Evolutionary conservation across 495 filamentous ascomycete species (phyloP).

Genomic region (Bathelium albidoporum): DNA sequence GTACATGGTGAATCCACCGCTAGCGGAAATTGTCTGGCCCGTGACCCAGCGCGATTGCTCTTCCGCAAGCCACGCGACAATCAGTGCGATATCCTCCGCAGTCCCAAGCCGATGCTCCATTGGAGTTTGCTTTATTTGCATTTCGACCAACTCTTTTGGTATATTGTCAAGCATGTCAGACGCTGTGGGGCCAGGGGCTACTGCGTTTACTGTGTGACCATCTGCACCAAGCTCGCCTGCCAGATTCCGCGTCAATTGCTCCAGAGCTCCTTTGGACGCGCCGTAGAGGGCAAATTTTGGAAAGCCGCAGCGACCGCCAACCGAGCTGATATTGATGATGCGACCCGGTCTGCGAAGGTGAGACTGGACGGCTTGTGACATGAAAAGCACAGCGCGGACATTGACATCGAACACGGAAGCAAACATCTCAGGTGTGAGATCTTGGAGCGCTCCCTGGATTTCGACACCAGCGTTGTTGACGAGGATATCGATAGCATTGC

Average conservation of each 20-base stretch:
- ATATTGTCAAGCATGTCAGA: slow-evolving; percentile 34
- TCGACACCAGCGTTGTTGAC: slow-evolving; percentile 30
- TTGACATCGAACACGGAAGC: slow-evolving; percentile 34
- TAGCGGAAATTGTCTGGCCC: slow-evolving; percentile 28
- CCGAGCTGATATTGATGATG: slow-evolving; percentile 46
- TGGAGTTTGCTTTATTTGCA: slow-evolving; percentile 34
- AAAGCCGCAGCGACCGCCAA: slow-evolving; percentile 36
- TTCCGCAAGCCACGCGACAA: slow-evolving; percentile 28
- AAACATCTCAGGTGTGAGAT: slow-evolving; percentile 31
- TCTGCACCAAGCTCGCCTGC: slow-evolving; percentile 36
- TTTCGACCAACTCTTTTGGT: slow-evolving; percentile 26
- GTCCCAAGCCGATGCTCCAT: slow-evolving; percentile 25
- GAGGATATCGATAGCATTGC: slow-evolving; percentile 28
- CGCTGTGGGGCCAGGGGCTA: slow-evolving; percentile 34
- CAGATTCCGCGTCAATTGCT: slow-evolving; percentile 35
- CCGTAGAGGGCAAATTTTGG: slow-evolving; percentile 30
- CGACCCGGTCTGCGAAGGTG: slow-evolving; percentile 38
- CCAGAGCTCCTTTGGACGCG: slow-evolving; percentile 40
- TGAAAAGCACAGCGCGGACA: slow-evolving; percentile 32
- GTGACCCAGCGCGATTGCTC: slow-evolving; percentile 27
- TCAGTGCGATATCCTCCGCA: slow-evolving; percentile 27
- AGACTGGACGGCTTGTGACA: slow-evolving; percentile 38
- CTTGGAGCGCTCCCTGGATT: slow-evolving; percentile 18
- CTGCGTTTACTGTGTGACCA: slow-evolving; percentile 37
- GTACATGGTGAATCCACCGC: slow-evolving; percentile 26